phyloP scores from a whole-genome alignment of 331 rosid species.

The Malus hybrid region DNA sequence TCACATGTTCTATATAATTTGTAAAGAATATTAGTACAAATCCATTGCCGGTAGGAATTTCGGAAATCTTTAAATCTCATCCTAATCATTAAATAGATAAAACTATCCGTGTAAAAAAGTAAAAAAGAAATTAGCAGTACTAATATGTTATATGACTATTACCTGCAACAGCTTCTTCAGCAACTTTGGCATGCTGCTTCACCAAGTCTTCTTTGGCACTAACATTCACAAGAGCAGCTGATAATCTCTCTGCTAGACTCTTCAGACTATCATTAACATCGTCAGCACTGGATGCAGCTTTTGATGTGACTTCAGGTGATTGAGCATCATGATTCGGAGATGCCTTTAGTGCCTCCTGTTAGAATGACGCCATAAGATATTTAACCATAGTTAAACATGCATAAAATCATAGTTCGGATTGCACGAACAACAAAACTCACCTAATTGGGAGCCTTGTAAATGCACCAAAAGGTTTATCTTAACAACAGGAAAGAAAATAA shows the following conservation, averaged over 20 bases:
- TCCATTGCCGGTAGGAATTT: not conserved
- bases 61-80: not conserved
- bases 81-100: not conserved
- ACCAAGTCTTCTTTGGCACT: slow-evolving; percentile 92
- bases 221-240: slow-evolving; percentile 65
- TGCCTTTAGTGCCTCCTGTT: slow-evolving; percentile 58
- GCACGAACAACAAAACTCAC: not conserved
- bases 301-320: slow-evolving; percentile 65
- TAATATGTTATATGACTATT: not conserved
- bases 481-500: not conserved
- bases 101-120: not conserved
- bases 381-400: not conserved
- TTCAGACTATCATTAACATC: slow-evolving; percentile 33
- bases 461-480: not conserved
- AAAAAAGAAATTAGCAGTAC: not conserved
- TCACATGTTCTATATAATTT: not conserved
- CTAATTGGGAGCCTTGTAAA: not conserved
- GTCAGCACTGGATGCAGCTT: slow-evolving; percentile 24
- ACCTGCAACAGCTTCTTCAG: slow-evolving; percentile 98
- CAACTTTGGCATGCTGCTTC: slow-evolving; percentile 83
- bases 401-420: not conserved
- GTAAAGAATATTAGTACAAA: not conserved
- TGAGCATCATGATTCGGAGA: slow-evolving; percentile 55
- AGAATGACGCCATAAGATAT: slow-evolving; percentile 16
- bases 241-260: slow-evolving; percentile 51